Evolutionary conservation across 2,329 filamentous ascomycete genomes (phyloP).

Genomic region (Aspergillus tanneri): DNA sequence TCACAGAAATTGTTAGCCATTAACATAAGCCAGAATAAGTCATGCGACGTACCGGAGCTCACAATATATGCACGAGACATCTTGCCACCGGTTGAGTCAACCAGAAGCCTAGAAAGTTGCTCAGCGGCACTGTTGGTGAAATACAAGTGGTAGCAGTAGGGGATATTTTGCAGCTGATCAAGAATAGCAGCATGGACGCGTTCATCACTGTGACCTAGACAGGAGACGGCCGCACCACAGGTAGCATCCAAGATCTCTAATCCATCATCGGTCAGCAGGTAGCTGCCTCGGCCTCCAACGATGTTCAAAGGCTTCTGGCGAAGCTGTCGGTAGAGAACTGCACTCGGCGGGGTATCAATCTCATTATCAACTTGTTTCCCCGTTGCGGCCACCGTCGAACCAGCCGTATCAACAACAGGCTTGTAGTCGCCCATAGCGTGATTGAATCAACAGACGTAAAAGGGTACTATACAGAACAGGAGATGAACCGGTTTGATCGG

Average conservation of each 20-base stretch:
- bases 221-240: slow-evolving; percentile 50
- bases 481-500: neutral
- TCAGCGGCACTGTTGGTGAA: slow-evolving; percentile 46
- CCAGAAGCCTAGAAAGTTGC: slow-evolving; percentile 40
- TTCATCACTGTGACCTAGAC: slow-evolving; percentile 47
- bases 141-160: slow-evolving; percentile 48
- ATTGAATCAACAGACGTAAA: neutral
- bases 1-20: neutral
- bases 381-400: neutral
- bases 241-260: slow-evolving; percentile 47
- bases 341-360: neutral
- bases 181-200: slow-evolving; percentile 45
- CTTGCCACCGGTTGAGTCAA: slow-evolving; percentile 27
- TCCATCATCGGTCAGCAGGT: slow-evolving; percentile 44
- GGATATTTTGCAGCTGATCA: slow-evolving; percentile 42
- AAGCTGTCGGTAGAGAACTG: slow-evolving; percentile 18
- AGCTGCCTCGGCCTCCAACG: slow-evolving; percentile 38
- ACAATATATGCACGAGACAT: slow-evolving; percentile 24
- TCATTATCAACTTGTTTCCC: neutral
- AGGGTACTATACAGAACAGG: neutral
- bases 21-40: neutral
- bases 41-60: slow-evolving; percentile 16
- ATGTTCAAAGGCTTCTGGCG: slow-evolving; percentile 14
- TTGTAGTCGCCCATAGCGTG: neutral
- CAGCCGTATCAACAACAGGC: neutral